phyloP scores from a whole-genome alignment of 768 basidiomycete species.

The Mycena amicta region DNA sequence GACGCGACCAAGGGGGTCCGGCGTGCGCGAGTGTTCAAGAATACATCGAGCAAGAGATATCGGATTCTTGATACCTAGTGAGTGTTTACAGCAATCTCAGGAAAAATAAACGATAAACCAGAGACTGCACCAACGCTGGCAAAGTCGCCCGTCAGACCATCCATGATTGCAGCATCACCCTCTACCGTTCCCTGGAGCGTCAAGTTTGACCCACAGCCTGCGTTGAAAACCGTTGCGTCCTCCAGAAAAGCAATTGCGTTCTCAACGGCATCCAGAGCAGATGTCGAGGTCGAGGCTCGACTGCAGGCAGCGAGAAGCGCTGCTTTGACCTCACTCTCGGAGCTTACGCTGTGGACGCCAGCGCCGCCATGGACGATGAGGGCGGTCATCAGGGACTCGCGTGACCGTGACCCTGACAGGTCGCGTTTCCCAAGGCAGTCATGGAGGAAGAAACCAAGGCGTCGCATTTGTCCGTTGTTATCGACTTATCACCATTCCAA shows the following conservation, averaged over 20 bases:
- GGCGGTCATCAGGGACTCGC: background rate
- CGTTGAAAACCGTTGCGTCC: constrained; percentile 69
- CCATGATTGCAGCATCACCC: constrained; percentile 82
- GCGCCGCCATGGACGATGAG: constrained; percentile 81
- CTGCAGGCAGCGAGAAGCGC: constrained; percentile 41
- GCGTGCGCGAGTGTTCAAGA: constrained; percentile 51
- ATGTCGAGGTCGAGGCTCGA: constrained; percentile 10
- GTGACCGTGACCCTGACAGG: too few relatives aligned
- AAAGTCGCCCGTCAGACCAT: constrained; percentile 44
- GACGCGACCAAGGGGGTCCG: constrained; percentile 62
- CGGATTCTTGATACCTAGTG: constrained; percentile 68
- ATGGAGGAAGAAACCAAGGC: constrained; percentile 28
- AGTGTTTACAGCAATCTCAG: background rate
- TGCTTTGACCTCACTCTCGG: constrained; percentile 56
- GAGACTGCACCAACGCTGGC: constrained; percentile 76
- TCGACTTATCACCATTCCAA: constrained; percentile 85
- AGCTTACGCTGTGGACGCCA: constrained; percentile 54
- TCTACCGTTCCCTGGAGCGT: constrained; percentile 76
- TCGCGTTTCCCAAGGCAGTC: too few relatives aligned
- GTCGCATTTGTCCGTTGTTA: constrained; percentile 76
- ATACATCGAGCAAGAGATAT: constrained; percentile 61
- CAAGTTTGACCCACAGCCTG: constrained; percentile 80
- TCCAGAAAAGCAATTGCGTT: constrained; percentile 61
- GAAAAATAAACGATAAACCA: constrained; percentile 40
- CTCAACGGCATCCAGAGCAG: constrained; percentile 51